Conservation (phyloP, 306 rosid genomes). For the Dicorynia guianensis region DNA sequence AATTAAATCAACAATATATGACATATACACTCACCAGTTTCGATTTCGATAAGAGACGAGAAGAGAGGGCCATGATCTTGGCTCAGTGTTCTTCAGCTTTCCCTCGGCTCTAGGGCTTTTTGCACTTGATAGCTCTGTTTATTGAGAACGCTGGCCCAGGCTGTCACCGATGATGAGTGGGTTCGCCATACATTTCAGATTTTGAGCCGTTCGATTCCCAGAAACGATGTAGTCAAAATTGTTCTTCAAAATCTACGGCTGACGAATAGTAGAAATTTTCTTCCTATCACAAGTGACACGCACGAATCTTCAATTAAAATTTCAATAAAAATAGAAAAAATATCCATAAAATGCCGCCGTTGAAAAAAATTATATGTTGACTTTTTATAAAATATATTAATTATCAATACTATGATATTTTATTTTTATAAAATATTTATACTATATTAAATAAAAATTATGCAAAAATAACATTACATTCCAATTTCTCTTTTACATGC, state of each 20-base stretch:
- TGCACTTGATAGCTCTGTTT: slow-evolving; percentile 2
- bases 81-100: slow-evolving; percentile 36
- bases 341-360: too few relatives aligned
- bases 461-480: too few relatives aligned
- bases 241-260: slow-evolving; percentile 21
- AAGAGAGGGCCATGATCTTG: slow-evolving; percentile 75
- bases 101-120: slow-evolving; percentile 34
- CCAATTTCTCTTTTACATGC: too few relatives aligned
- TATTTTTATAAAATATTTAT: too few relatives aligned
- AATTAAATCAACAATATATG: background rate
- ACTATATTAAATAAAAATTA: too few relatives aligned
- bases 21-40: slow-evolving; percentile 50
- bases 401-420: too few relatives aligned
- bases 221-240: background rate
- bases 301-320: too few relatives aligned
- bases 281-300: too few relatives aligned
- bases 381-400: too few relatives aligned
- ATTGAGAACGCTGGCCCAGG: background rate
- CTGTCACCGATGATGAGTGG: background rate
- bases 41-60: slow-evolving; percentile 80
- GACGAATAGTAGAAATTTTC: background rate
- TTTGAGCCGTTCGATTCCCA: slow-evolving; percentile 35
- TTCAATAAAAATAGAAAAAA: too few relatives aligned
- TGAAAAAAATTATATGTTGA: too few relatives aligned
- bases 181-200: background rate